Conservation (phyloP, 148 eudicot genomes). For the Rhododendron vialii region DNA sequence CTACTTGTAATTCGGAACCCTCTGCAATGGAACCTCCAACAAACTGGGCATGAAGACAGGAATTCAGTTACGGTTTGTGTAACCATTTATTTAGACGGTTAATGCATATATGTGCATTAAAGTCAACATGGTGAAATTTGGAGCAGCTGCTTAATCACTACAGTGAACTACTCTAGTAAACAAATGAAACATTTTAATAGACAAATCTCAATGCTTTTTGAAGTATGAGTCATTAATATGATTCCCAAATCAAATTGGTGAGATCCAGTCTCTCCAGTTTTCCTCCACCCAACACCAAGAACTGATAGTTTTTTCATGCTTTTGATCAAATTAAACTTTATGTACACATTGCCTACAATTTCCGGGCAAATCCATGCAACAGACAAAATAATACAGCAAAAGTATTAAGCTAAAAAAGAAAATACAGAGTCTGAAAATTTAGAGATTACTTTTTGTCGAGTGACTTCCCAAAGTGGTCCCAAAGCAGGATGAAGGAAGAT, state of each 20-base stretch:
- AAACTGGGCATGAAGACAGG: slow-evolving; percentile 43
- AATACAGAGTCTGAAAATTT: background rate
- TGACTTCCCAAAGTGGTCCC: slow-evolving; percentile 96
- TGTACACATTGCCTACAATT: background rate
- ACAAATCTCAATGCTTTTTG: background rate
- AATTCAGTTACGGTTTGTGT: background rate
- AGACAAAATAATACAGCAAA: background rate
- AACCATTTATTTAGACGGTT: background rate
- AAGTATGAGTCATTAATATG: background rate
- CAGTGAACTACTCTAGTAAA: background rate
- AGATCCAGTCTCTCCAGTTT: background rate
- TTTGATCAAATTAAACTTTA: background rate
- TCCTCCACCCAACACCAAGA: background rate
- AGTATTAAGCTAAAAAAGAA: background rate
- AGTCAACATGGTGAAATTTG: background rate
- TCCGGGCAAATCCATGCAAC: background rate
- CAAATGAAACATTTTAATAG: background rate
- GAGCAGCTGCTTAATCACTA: background rate
- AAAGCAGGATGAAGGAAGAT: slow-evolving; percentile 91
- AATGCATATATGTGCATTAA: slow-evolving; percentile 1
- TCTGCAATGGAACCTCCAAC: slow-evolving; percentile 79
- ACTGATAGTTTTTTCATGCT: background rate
- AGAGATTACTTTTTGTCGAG: slow-evolving; percentile 72
- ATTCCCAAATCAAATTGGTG: background rate
- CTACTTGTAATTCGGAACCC: slow-evolving; percentile 91